Base-by-base conservation (phyloP, 2,329 filamentous ascomycete species). In the Ophiostoma perfectum region DNA sequence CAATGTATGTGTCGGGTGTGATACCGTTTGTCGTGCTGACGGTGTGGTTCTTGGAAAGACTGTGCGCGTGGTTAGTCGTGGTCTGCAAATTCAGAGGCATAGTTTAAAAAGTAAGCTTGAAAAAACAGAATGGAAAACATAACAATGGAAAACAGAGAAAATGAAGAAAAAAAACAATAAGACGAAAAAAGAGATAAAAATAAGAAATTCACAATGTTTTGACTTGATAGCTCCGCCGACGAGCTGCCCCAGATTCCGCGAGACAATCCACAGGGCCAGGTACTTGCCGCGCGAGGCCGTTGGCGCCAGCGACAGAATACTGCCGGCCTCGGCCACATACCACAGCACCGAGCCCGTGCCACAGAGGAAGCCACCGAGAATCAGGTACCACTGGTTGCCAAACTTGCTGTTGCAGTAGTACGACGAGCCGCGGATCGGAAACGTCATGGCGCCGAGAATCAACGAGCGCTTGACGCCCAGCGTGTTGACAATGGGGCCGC, bases 331-430 rank as follows among this genome's bases (percentile, higher is more conserved):
- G 12, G 49, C 49, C 7, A 55, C 49, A 55, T 55, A 55, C 49
- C 49, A 55, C 49, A 55, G 49, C n/a, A n/a, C 49, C 8, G 49
- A 55, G 49, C 49, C 49, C n/a, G 49, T 55, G 49, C 49, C 49
- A 18, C n/a, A n/a, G 7, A 55, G 49, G 49, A 55, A 55, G 18
- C 49, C 49, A 8, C 49, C 49, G 12, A 55, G 49, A 55, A 55
- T 55, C 8, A 55, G 49, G 49, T 55, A 55, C 49, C 49, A 55
- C 12, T 55, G 49, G 18, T 55, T 55, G 49, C 49, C 49, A 55
- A 55, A 55, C n/a, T 55, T 55, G 49, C 49, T 55, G 49, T 55
- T 55, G 49, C 49, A 55, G 49, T 55, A 55, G 49, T 55, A 55
- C n/a, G 49, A 55, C 1, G 49, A 55, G 3, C 49, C 49, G 18